Evolutionary conservation across 1,284 basidiomycete genomes (phyloP), one percentile per base, ranked within the genome.

Genomic region (Ceratobasidium sp.): DNA sequence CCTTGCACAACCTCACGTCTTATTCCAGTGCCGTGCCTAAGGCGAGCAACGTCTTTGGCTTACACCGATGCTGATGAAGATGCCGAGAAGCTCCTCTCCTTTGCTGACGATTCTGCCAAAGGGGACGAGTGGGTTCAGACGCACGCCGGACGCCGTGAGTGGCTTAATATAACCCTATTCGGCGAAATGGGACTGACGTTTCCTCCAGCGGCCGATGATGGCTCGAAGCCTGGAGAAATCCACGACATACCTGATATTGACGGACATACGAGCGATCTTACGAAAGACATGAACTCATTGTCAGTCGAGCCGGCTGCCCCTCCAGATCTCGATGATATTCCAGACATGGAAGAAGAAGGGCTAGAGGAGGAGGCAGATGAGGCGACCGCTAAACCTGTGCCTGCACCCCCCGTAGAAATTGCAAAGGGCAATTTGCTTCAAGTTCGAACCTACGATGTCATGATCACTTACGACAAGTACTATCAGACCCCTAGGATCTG

Each of bases 401-500:
- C 71, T 46, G 30, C 65, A 69, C 75, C 58, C 55, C 73, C 87
- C 76, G 81, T 86, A 36, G 87, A 91, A 76, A 84, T 87, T 45
- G 85, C 88, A 41, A 92, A 88, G 75, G 89, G 88, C 73, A 98
- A 98, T 78, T 84, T 99, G 28, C 84, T 98, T 50, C 93, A 95
- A 84, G 94, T 99, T 53, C 89, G 97, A 78, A 99, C 96, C 26
- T 99, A 99, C 85, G 97, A 99, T 82, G 97, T 98, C 79, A 94
- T 98, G 89, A 99, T 99, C 84, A 96, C 94, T 45, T 99, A 99
- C 83, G 97, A 99, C 87, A 99, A 99, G 84, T 96, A 96, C 81
- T 97, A 97, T 81, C 96, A 97, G 81, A 97, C 96, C 18, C 95
- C 95, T 30, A 89, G 95, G 76, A 92, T 97, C 80, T 97, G 95